These are phyloP conservation scores for Phytophthora sojae DNA, from an alignment of 352 stramenopile species.

Conservation along the genomic window DNA sequence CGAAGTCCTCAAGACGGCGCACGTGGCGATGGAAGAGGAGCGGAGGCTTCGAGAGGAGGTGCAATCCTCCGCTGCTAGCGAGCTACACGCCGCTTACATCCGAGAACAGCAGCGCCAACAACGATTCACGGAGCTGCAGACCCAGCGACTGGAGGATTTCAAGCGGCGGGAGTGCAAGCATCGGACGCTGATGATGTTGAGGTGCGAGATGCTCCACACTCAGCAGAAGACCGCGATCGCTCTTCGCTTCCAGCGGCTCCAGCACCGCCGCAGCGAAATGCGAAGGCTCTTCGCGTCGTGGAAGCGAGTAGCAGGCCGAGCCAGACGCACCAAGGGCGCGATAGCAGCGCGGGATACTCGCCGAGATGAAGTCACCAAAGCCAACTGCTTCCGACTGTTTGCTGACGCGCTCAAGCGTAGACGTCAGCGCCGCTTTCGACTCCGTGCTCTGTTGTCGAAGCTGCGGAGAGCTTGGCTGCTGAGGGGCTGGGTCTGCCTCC, in stretches of 20 bases:
- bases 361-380: constrained; percentile 3
- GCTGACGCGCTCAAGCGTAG: constrained; percentile 6
- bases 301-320: constrained; percentile 12
- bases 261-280: constrained; percentile 9
- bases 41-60: constrained; percentile 40
- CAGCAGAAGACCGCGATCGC: constrained; percentile 29
- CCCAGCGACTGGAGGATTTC: constrained; percentile 23
- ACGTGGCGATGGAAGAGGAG: constrained; percentile 57
- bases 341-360: constrained; percentile 3
- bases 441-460: constrained; percentile 27
- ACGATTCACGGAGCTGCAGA: constrained; percentile 30
- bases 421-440: constrained; percentile 23
- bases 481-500: constrained; percentile 32
- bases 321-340: constrained; percentile 1
- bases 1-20: constrained; percentile 46
- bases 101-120: constrained; percentile 32
- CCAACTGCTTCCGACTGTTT: constrained; percentile 19
- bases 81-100: constrained; percentile 38
- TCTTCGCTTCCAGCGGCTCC: constrained; percentile 27
- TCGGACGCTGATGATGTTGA: constrained; percentile 25
- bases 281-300: constrained; percentile 25
- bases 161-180: constrained; percentile 25
- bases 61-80: constrained; percentile 41
- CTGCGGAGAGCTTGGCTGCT: constrained; percentile 22
- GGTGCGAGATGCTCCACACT: constrained; percentile 14